Conservation (phyloP, 1,284 basidiomycete species). For the Xanthoconium separans region DNA sequence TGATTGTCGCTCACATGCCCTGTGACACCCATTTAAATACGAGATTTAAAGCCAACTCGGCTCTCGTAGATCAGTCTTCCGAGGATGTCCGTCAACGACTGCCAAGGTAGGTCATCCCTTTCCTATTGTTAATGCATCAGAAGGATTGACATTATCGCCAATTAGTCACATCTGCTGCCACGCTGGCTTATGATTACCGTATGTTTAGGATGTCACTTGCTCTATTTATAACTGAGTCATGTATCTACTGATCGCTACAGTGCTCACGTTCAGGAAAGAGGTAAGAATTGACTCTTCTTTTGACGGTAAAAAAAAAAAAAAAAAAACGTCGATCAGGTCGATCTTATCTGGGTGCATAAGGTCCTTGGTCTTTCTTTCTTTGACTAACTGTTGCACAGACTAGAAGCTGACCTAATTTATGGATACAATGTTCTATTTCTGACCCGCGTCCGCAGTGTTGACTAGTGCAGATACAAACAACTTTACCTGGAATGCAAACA, state of each 20-base stretch:
- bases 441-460: not conserved
- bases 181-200: conserved; percentile 20
- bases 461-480: conserved; percentile 8
- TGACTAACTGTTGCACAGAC: conserved; percentile 5
- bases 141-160: no score
- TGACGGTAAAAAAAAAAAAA: no score
- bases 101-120: no score
- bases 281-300: conserved; percentile 4
- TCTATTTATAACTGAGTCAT: not conserved
- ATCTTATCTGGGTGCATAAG: conserved; percentile 17
- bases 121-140: no score
- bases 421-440: conserved; percentile 5
- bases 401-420: conserved; percentile 1
- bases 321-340: conserved; percentile 10
- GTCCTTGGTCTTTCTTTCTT: not conserved
- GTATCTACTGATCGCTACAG: not conserved
- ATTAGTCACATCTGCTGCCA: conserved; percentile 11
- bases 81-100: no score
- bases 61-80: no score
- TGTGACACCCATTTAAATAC: no score
- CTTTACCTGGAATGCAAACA: conserved; percentile 9
- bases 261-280: conserved; percentile 14
- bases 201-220: not conserved
- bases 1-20: no score
- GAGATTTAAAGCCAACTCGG: no score